Base-by-base conservation (phyloP, 306 rosid genomes). In the Acacia confusa region DNA sequence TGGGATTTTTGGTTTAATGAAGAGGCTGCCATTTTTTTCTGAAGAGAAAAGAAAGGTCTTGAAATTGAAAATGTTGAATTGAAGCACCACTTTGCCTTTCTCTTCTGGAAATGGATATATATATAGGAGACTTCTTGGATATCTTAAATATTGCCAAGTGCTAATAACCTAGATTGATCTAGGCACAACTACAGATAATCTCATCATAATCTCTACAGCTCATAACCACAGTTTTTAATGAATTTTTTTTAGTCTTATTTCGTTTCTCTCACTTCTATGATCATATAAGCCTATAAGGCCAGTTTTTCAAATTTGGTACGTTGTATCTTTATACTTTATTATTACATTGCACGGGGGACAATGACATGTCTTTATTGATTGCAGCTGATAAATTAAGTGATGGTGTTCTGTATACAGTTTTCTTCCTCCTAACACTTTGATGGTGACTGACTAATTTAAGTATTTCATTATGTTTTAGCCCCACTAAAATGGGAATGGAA, bases 171-270 rank as follows among this genome's bases (percentile, higher is more conserved):
- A 77, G 84, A 81, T 84, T 77, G 72, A 19, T 81, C 67, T 72
- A 77, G 82, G 66, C 40, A 78, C 58, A 66, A 72, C 63, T 55
- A 44, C 3, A 45, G 45, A 81, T 78, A 57, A 85, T 75, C 85
- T 55, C 53, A 58, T 17, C 83, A 68, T 78, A 57, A 85, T 70
- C 88, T 44, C 73, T 82, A 85, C 88, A 85, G 43, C 88, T 85
- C 85, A 85, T 48, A 6, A 74, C 78, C 52, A 68, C 4, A 1
- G 15, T 55, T 45, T 72, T 70, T 50, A 13, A 63, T 34, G 0
- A 52, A 70, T 63, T 41, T 40, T 16, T 28, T 12, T 30, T 77
- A 16, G 50, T 80, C 57, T 50, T 53, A 24, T 20, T 55, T 45
- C 41, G 12, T 45, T 57, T 57, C 47, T 70, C 67, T 63, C 36